Conservation (phyloP, 2,329 filamentous ascomycete genomes). For the Phialophora macrospora region DNA sequence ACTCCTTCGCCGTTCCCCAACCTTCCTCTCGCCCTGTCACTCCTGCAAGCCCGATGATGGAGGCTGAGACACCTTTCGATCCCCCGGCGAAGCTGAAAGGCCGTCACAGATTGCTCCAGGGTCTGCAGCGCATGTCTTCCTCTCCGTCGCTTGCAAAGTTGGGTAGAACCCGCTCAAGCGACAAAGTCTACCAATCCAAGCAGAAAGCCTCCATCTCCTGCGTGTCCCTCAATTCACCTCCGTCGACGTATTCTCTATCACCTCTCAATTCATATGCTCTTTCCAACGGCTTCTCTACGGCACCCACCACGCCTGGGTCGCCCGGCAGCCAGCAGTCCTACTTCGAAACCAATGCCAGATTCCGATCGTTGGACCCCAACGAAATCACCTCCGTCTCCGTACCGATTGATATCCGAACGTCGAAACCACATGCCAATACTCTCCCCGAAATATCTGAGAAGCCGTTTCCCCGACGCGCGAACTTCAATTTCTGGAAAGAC, state of each 20-base stretch:
- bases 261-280: slow-evolving; percentile 56
- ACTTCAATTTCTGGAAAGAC: slow-evolving; percentile 74
- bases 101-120: slow-evolving; percentile 71
- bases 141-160: slow-evolving; percentile 71
- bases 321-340: slow-evolving; percentile 54
- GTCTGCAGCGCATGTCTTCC: slow-evolving; percentile 80
- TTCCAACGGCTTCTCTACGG: slow-evolving; percentile 61
- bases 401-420: slow-evolving; percentile 65
- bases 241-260: slow-evolving; percentile 59
- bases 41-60: slow-evolving; percentile 45
- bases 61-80: slow-evolving; percentile 42
- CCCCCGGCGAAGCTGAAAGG: slow-evolving; percentile 66
- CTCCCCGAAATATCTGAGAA: slow-evolving; percentile 41
- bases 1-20: slow-evolving; percentile 11
- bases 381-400: slow-evolving; percentile 57
- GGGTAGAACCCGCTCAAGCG: slow-evolving; percentile 68
- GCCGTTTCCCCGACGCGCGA: slow-evolving; percentile 45
- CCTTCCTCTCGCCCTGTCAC: slow-evolving; percentile 43
- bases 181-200: slow-evolving; percentile 61
- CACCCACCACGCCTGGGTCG: slow-evolving; percentile 58
- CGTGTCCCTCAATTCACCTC: slow-evolving; percentile 62
- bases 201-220: slow-evolving; percentile 69
- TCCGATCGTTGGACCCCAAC: slow-evolving; percentile 53
- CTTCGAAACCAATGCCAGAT: slow-evolving; percentile 60
- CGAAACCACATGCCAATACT: slow-evolving; percentile 31